Base-by-base conservation (phyloP, 805 yeast species). In the Kodamaea lidongshanica region DNA sequence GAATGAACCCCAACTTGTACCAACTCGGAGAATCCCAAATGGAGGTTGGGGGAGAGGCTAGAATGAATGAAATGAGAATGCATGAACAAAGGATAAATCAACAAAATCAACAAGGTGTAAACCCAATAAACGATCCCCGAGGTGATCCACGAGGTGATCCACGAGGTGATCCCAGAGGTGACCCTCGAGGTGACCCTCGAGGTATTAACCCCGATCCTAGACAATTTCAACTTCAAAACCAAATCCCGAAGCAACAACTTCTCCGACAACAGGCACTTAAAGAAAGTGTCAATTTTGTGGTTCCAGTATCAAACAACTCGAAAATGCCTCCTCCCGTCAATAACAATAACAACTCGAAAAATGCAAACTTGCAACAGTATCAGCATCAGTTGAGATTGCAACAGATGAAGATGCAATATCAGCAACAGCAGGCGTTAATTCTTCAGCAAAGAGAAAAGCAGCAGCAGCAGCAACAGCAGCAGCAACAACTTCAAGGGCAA, bases 1-100 rank as follows among this genome's bases (percentile, higher is more conserved):
- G 59, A 30, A 61, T 72, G 19, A 52, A 54, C 37, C 58, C 58
- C 10, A 45, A 45, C 20, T 33, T 56, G 33, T 52, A 52, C 27
- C 59, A 52, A n/a, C n/a, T n/a, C n/a, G n/a, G n/a, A n/a, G n/a
- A n/a, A n/a, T n/a, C n/a, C n/a, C n/a, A n/a, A n/a, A n/a, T n/a
- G n/a, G n/a, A n/a, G n/a, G n/a, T n/a, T n/a, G n/a, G n/a, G n/a
- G n/a, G n/a, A n/a, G n/a, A n/a, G n/a, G n/a, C n/a, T n/a, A n/a
- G n/a, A n/a, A n/a, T n/a, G n/a, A n/a, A n/a, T n/a, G n/a, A n/a
- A n/a, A n/a, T n/a, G n/a, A n/a, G n/a, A n/a, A n/a, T n/a, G n/a
- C n/a, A n/a, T n/a, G n/a, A n/a, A n/a, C n/a, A n/a, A n/a, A n/a
- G n/a, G n/a, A n/a, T n/a, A n/a, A n/a, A n/a, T n/a, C n/a, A n/a